Conservation (phyloP, 2,329 filamentous ascomycete genomes). For the Dendryphion nanum region DNA sequence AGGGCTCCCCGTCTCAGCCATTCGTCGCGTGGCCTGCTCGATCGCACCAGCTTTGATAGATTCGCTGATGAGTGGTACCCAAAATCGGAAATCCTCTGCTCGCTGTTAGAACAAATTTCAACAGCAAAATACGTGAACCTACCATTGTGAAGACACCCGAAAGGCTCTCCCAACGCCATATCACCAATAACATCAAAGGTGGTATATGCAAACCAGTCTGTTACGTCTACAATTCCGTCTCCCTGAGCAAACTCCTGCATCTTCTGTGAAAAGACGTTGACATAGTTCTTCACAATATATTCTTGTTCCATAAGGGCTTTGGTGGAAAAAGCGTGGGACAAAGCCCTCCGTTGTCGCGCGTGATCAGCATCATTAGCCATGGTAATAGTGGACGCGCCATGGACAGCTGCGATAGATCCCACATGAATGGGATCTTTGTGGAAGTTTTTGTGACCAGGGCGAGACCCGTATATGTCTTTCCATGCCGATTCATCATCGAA, state of each 20-base stretch:
- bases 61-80: conserved; percentile 16
- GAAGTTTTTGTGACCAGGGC: conserved; percentile 16
- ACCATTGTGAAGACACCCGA: conserved; percentile 15
- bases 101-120: neutral
- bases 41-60: conserved; percentile 18
- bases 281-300: conserved; percentile 31
- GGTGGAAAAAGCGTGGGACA: conserved; percentile 38
- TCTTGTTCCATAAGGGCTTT: conserved; percentile 34
- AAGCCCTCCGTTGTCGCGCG: conserved; percentile 16
- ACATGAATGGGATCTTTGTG: conserved; percentile 16
- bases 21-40: conserved; percentile 14
- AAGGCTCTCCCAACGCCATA: conserved; percentile 6
- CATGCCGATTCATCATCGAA: conserved; percentile 18
- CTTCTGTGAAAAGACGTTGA: conserved; percentile 33
- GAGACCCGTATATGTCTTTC: conserved; percentile 23
- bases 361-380: conserved; percentile 18
- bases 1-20: conserved; percentile 12
- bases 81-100: conserved; percentile 17
- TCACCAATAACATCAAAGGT: conserved; percentile 12
- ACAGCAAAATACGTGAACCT: neutral
- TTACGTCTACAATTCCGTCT: conserved; percentile 13
- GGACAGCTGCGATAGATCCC: conserved; percentile 13
- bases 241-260: conserved; percentile 24
- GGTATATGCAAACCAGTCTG: conserved; percentile 14
- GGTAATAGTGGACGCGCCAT: conserved; percentile 15